Evolutionary conservation across 345 rosid species (phyloP), one percentile per base, ranked within the genome.

Genomic region (Odontarrhena argentea): DNA sequence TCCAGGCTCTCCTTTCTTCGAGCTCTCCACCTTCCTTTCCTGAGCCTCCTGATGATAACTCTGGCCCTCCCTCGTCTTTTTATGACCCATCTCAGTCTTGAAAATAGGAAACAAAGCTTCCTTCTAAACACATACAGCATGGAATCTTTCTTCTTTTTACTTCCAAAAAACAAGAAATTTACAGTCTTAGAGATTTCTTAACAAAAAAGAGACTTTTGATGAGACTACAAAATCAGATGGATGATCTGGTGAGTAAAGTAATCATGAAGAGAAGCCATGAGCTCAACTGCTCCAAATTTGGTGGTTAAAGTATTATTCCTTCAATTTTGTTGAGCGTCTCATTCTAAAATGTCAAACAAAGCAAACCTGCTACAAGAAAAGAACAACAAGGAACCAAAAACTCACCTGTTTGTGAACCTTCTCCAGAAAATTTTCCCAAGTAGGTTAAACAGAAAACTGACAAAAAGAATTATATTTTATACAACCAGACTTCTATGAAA

Each of bases 11-110:
- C 60, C 51, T 79, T 53, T 15, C 75, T 38, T 46, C 74, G 79
- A 73, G 65, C 79, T 73, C 76, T 80, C 11, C 79, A 42, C 71
- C 47, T 80, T 63, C 57, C 55, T 70, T 76, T 87, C 26, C 86
- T 80, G 11, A 86, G 74, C 71, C 96, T 85, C 75, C 67, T 82
- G 64, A 89, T 62, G 3, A 83, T 55, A 55, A 93, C 77, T 78
- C 79, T 93, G 7, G 81, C 70, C 77, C 76, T 84, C 1, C 84
- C 81, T 1, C 87, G 84, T 79, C 65, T 87, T 83, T 76, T 73
- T 63, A 83, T 77, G 72, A 87, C 71, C 89, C 87, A 69, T 78
- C 82, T 25, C 43, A 93, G 69, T 67, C 85, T 85, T 6, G 81
- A 69, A 49, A 80, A 84, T 25, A 86, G 73, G 56, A 72, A 74